Evolutionary conservation across 768 basidiomycete species (phyloP).

Genomic region (Pisolithus albus): DNA sequence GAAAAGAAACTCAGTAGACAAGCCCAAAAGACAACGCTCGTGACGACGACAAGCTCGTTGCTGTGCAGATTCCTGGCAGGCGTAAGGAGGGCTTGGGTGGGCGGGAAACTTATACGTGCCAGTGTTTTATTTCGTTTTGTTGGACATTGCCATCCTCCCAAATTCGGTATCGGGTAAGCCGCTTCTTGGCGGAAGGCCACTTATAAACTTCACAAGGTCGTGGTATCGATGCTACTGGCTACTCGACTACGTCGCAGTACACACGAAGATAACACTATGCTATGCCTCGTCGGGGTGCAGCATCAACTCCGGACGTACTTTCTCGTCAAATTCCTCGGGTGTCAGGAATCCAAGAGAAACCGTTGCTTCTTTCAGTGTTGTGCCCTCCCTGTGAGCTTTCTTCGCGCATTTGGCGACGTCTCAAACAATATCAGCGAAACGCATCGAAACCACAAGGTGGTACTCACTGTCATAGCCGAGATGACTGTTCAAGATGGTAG

Average conservation of each 20-base stretch:
- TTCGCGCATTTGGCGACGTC: constrained; percentile 98
- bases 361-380: constrained; percentile 92
- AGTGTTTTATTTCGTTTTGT: constrained; percentile 27
- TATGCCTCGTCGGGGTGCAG: constrained; percentile 57
- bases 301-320: constrained; percentile 92
- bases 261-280: not conserved
- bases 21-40: not conserved
- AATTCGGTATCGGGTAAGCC: constrained; percentile 21
- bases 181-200: constrained; percentile 17
- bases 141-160: constrained; percentile 29
- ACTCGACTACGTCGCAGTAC: not conserved
- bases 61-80: constrained; percentile 15
- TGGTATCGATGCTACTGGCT: too few species aligned
- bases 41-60: constrained; percentile 10
- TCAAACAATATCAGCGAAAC: constrained; percentile 27
- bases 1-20: constrained; percentile 1
- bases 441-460: constrained; percentile 1
- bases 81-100: constrained; percentile 18
- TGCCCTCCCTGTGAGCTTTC: constrained; percentile 99
- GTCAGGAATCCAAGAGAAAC: constrained; percentile 81
- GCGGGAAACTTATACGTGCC: constrained; percentile 27
- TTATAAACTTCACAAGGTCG: too few species aligned
- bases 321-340: constrained; percentile 87
- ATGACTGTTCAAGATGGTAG: constrained; percentile 92
- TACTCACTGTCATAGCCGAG: constrained; percentile 94